These are phyloP conservation scores for Lachnellula suecica DNA, from an alignment of 2,329 filamentous ascomycete genomes.

Conservation along the genomic window DNA sequence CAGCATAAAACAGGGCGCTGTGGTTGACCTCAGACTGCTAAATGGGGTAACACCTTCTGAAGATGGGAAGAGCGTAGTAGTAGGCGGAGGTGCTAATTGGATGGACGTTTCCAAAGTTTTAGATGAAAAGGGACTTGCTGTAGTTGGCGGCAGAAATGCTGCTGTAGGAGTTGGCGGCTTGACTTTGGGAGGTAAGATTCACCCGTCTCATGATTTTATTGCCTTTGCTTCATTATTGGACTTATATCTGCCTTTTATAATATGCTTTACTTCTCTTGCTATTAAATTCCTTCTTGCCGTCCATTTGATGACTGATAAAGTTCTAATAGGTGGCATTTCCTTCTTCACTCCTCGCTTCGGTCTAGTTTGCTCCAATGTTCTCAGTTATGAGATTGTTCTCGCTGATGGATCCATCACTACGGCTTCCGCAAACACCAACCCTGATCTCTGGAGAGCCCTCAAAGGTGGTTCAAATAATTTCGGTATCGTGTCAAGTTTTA, in stretches of 20 bases:
- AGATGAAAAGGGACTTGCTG: constrained; percentile 30
- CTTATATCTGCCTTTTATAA: too few relatives aligned
- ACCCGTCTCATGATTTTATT: too few relatives aligned
- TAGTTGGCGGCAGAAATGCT: constrained; percentile 36
- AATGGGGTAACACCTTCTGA: constrained; percentile 23
- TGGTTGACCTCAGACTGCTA: constrained; percentile 43
- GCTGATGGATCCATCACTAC: constrained; percentile 1
- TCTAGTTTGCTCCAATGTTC: constrained; percentile 45
- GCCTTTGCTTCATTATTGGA: too few relatives aligned
- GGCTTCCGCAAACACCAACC: constrained; percentile 10
- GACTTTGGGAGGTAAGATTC: constrained; percentile 4
- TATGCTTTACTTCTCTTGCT: too few relatives aligned
- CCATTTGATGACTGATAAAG: too few relatives aligned
- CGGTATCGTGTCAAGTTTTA: constrained; percentile 16
- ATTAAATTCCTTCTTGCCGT: too few relatives aligned
- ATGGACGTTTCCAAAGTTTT: constrained; percentile 36
- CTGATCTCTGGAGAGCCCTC: constrained; percentile 17
- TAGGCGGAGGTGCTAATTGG: constrained; percentile 39
- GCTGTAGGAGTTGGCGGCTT: constrained; percentile 10
- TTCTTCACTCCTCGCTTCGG: constrained; percentile 36
- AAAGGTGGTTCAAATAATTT: constrained; percentile 22
- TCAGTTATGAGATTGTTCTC: constrained; percentile 39
- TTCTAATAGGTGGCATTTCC: too few relatives aligned
- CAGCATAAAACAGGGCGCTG: constrained; percentile 32
- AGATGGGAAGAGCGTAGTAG: constrained; percentile 26